Evolutionary conservation across 129 eudicot genomes (phyloP).

Genomic region (Saposhnikovia divaricata): DNA sequence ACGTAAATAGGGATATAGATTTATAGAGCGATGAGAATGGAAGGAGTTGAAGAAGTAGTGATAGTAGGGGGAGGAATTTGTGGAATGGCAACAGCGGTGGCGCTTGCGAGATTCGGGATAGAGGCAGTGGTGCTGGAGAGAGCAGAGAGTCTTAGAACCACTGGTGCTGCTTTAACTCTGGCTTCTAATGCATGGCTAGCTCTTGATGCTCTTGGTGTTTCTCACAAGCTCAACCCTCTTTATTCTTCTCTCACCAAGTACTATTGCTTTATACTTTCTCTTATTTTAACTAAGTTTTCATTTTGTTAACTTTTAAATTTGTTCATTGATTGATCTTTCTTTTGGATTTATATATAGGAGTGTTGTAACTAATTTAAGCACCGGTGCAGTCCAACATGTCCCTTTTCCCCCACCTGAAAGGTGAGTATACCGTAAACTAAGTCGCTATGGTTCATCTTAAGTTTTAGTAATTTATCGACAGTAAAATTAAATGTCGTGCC

Average conservation of each 20-base stretch:
- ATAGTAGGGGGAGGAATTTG: slow-evolving; percentile 9
- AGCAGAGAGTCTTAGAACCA: not conserved
- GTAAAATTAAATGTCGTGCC: not conserved
- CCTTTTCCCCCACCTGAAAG: not conserved
- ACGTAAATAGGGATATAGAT: too few species aligned
- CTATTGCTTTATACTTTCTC: not conserved
- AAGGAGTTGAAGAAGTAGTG: slow-evolving; percentile 1
- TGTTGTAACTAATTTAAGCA: not conserved
- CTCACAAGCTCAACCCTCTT: not conserved
- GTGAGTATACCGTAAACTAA: not conserved
- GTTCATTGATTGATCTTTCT: not conserved
- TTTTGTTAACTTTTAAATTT: not conserved
- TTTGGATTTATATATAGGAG: not conserved
- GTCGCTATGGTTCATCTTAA: not conserved
- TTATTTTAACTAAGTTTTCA: not conserved
- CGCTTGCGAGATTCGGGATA: not conserved
- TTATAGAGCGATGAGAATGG: not conserved
- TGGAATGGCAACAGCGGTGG: slow-evolving; percentile 8
- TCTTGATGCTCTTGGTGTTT: slow-evolving; percentile 12
- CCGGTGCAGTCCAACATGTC: slow-evolving; percentile 6
- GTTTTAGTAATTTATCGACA: too few species aligned
- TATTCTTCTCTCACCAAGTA: not conserved
- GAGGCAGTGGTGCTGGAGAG: not conserved
- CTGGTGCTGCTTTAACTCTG: not conserved
- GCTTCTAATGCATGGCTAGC: slow-evolving; percentile 10